Percentiles rank a stretch among this genome's conserved stretches.
These are phyloP conservation scores for Ambrosiella beaveri DNA, from an alignment of 2,329 filamentous ascomycete genomes.

Conservation along the genomic window DNA sequence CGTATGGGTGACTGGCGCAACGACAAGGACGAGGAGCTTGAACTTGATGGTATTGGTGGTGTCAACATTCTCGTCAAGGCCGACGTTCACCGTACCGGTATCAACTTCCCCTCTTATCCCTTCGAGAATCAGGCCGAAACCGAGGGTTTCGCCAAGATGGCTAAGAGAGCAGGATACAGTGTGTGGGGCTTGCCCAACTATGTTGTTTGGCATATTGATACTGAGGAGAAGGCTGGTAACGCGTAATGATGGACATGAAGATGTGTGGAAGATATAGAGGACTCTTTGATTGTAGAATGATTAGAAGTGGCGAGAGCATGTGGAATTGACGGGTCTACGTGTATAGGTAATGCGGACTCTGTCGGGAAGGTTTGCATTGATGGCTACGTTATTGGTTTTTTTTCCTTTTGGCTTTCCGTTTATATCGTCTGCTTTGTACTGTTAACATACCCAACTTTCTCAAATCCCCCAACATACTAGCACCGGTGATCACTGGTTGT, in stretches of 20 bases:
- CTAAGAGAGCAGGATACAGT: slow-evolving; percentile 82
- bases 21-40: slow-evolving; percentile 81
- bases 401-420: background rate
- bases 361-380: background rate
- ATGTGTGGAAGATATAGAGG: background rate
- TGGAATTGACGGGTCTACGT: background rate
- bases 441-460: background rate
- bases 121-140: slow-evolving; percentile 99
- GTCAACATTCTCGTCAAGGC: slow-evolving; percentile 97
- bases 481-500: too few species aligned
- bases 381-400: background rate
- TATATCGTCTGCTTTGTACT: background rate
- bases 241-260: slow-evolving; percentile 14
- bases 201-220: slow-evolving; percentile 97
- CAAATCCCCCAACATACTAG: background rate
- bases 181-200: slow-evolving; percentile 92
- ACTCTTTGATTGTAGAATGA: too few species aligned
- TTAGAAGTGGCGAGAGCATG: too few species aligned
- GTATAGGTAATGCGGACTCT: background rate
- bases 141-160: slow-evolving; percentile 98
- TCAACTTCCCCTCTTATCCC: slow-evolving; percentile 92
- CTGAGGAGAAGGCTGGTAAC: slow-evolving; percentile 84
- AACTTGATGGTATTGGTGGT: slow-evolving; percentile 88
- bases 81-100: slow-evolving; percentile 92
- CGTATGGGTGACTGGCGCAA: slow-evolving; percentile 81